Conservation (phyloP, 2,329 filamentous ascomycete species). For the Xylaria sp. region DNA sequence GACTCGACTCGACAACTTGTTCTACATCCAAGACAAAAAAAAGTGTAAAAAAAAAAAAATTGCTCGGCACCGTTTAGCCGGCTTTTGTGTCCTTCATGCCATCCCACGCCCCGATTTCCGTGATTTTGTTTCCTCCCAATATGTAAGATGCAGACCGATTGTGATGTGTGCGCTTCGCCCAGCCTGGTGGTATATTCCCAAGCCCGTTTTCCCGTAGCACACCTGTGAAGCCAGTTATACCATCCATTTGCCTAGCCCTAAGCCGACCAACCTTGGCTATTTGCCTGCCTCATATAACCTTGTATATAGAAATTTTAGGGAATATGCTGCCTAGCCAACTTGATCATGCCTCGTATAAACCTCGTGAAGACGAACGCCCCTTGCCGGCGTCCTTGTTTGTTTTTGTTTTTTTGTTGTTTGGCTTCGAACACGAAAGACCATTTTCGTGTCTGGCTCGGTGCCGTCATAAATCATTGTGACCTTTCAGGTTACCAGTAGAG, state of each 20-base stretch:
- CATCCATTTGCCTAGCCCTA: not conserved
- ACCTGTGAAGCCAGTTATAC: not conserved
- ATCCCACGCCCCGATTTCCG: not conserved
- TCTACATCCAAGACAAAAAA: not conserved
- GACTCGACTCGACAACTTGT: not conserved
- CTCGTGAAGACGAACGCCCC: constrained; percentile 1
- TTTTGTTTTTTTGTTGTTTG: not conserved
- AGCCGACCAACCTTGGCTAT: not conserved
- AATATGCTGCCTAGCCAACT: not conserved
- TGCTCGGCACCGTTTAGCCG: not conserved
- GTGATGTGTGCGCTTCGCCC: not conserved
- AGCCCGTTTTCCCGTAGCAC: not conserved
- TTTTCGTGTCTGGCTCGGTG: not conserved
- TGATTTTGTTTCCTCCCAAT: not conserved
- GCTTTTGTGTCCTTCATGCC: not conserved
- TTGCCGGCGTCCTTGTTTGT: not conserved
- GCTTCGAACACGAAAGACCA: not conserved
- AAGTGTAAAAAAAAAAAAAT: not conserved
- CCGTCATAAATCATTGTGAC: constrained; percentile 23
- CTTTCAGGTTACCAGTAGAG: constrained; percentile 20
- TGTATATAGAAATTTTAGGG: not conserved
- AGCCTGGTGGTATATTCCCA: too few relatives aligned
- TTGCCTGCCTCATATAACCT: not conserved
- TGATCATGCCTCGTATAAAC: constrained; percentile 6
- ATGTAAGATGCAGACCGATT: not conserved